Evolutionary conservation across 73 alveolate species (phyloP), one percentile per base, ranked within the genome.

Genomic region (Loxodes magnus): DNA sequence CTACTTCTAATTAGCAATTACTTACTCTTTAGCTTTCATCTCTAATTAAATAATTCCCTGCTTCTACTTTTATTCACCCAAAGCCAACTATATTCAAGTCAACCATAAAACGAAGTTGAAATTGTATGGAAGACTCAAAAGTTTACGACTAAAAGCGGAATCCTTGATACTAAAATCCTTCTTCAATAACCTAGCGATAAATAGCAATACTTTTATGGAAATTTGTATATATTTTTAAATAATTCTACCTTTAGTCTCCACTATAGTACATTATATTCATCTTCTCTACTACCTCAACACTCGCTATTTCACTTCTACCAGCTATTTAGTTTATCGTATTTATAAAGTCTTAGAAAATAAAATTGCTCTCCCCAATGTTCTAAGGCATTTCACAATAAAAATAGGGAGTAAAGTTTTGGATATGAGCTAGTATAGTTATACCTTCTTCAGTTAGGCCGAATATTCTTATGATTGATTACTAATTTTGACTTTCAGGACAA

Each of bases 21-120:
- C 94, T 52, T 37, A 50, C 67, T 12, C 70, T 49, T 4, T 54
- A 36, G 43, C 56, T 25, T 24, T 42, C 24, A 3, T 51, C 49
- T 28, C 91, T 10, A 10, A n/a, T 30, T 21, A 62, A 19, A 56
- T 71, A 87, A 16, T 69, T 50, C 6, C 74, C 80, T 24, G 16
- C 35, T 35, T 69, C 57, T 7, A 91, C 44, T 73, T 68, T 73
- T 36, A 91, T 70, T 97, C 98, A 90, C 25, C 95, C 71, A 96
- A 87, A 79, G 25, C 98, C 99, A 3, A 84, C 97, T 2, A 88
- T 66, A 51, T 79, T 75, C 30, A 80, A 65, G 69, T 93, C 99
- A 27, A 96, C 86, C 99, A 96, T 96, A 74, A 85, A 96, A 46
- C 99, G 79, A 15, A 96, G 71, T 4, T 98, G 98, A 63, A 88